Conservation (phyloP, 352 stramenopile species). For the Phytophthora macrochlamydospora region DNA sequence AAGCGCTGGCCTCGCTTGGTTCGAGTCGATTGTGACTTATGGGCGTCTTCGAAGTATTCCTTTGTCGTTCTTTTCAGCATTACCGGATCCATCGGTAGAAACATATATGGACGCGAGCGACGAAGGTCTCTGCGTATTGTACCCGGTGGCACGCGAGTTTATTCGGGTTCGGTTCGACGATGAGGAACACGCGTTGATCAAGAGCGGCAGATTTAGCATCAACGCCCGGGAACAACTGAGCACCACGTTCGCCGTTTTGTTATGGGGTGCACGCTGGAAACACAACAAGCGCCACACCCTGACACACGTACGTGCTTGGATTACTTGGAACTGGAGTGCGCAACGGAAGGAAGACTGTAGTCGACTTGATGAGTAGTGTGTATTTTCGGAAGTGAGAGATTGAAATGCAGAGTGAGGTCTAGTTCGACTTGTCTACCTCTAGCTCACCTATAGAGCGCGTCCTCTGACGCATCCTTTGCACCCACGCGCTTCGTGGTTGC, state of each 20-base stretch:
- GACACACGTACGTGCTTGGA: not conserved
- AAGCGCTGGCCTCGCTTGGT: constrained; percentile 1
- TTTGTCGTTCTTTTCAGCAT: not conserved
- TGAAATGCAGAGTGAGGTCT: too few species aligned
- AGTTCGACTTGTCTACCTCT: too few species aligned
- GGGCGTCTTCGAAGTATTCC: not conserved
- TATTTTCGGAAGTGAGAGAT: too few species aligned
- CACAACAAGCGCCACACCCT: not conserved
- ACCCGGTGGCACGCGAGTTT: constrained; percentile 8
- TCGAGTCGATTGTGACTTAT: not conserved
- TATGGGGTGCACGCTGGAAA: not conserved
- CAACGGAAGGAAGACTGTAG: too few species aligned
- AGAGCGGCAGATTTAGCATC: constrained; percentile 7
- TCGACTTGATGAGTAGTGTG: too few species aligned
- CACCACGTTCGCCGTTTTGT: not conserved
- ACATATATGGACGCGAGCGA: constrained; percentile 24
- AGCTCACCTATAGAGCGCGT: too few species aligned
- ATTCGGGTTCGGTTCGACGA: constrained; percentile 19
- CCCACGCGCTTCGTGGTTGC: too few species aligned
- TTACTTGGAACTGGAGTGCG: too few species aligned
- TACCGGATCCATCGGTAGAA: not conserved
- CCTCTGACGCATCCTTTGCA: too few species aligned
- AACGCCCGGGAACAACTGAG: constrained; percentile 19
- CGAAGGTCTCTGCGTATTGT: constrained; percentile 18
- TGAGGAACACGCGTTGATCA: constrained; percentile 9